Evolutionary conservation across 495 filamentous ascomycete species (phyloP), one percentile per base, ranked within the genome.

Genomic region (Chaetomium fimeti): DNA sequence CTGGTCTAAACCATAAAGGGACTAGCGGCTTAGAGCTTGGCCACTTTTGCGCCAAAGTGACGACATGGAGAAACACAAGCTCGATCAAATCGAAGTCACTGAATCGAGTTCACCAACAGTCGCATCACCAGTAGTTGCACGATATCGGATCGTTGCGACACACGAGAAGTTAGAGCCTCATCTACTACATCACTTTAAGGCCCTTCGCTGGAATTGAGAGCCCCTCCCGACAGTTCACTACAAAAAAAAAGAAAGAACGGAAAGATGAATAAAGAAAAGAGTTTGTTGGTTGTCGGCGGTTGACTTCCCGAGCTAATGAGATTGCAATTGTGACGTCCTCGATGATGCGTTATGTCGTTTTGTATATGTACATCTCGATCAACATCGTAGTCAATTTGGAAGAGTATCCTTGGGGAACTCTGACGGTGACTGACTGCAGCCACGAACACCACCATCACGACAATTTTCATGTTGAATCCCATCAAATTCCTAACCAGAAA

Each of bases 1-100:
- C 24, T 13, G 47, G 11, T 27, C 54, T 18, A 47, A 57, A 3
- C 55, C 47, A 2, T 1, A 38, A 51, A 9, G 4, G 40, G 52
- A 57, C 42, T 63, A 63, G 61, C 22, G 55, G 43, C 57, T 61
- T 56, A 43, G 63, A 36, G 32, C 32, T 36, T 36, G 32, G 32
- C 32, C 32, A 36, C 48, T 8, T 12, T 49, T 52, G 24, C 16
- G 11, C 15, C 24, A 28, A 16, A 52, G 20, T 64, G 55, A 64
- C 55, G 62, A 59, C 62, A 64, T 64, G 32, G 22, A 18, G 40
- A 43, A 29, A 16, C 29, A 5, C 53, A 56, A 36, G 32, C 32
- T 36, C 32, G 32, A 36, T 36, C 32, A 36, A 9, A 36, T 36
- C 32, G 32, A 32, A 9, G 32, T 36, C 6, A 5, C 7, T 9